Base-by-base conservation (phyloP, 345 rosid genomes). In the Hibiscus tridactylites region DNA sequence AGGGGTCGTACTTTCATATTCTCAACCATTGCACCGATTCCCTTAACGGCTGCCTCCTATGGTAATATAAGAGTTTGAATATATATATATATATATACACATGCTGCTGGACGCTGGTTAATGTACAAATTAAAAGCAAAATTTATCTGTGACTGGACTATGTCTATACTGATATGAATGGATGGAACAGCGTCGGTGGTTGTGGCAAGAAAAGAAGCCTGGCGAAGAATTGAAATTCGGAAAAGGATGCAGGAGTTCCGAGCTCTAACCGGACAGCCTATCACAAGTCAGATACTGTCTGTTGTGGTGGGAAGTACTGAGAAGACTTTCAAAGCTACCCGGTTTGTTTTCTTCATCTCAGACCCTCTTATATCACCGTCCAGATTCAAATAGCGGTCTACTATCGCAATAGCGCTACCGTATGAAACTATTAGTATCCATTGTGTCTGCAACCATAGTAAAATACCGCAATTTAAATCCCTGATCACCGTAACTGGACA, bases 1-100 rank as follows among this genome's bases (percentile, higher is more conserved):
- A 64, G 68, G 50, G 68, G 68, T 39, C 68, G 68, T 19, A 17
- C 68, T 39, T 64, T 64, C n/a, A 37, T 64, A 9, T 39, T 64
- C 26, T 64, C 68, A 64, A 64, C 68, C 24, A 39, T 1, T 3
- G 7, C 29, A 10, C 50, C 68, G 2, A 13, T 64, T 39, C 68
- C 68, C 9, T 64, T 64, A 39, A 21, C 29, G 5, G 52, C 68
- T 39, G 68, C 68, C 3, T 64, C 68, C 4, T 63, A 37, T 17
- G 68, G 68, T 63, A 47, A 46, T 46, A 10, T 39, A 5, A 5
- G 3, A 39, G 1, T 7, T 9, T 7, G 24, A 21, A 21, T 21
- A 21, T 21, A 21, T 21, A 21, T 11, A 8, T 11, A 9, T 46
- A 10, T 46, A 46, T 13, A 46, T 46, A 2, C 12, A 13, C 16